A percentile compares a stretch with the other conserved stretches of the same genome.
Conservation (phyloP, 805 yeast species). For the Ogataea thermomethanolica region DNA sequence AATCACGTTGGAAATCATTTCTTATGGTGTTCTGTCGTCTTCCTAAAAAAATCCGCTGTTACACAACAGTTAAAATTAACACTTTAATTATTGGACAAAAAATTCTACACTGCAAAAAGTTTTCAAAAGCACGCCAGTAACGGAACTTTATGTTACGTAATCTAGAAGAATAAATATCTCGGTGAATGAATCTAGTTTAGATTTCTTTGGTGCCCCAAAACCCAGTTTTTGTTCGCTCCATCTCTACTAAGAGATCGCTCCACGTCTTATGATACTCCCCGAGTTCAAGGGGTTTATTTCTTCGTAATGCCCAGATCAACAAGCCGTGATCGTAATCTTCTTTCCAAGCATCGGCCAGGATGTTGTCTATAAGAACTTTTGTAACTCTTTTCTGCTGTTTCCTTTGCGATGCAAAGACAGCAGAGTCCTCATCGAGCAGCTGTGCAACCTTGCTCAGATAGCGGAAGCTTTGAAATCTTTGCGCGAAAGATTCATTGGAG, state of each 20-base stretch:
- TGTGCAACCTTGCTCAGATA: slow-evolving; percentile 24
- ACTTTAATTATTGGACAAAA: slow-evolving; percentile 25
- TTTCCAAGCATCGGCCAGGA: slow-evolving; percentile 22
- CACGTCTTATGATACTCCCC: slow-evolving; percentile 8
- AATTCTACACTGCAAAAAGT: slow-evolving; percentile 9
- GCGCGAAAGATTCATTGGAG: slow-evolving; percentile 11
- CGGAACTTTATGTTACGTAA: slow-evolving; percentile 2
- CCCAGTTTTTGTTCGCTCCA: no score
- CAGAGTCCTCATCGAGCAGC: slow-evolving; percentile 15
- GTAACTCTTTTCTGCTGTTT: slow-evolving; percentile 14
- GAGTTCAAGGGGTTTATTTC: slow-evolving; percentile 8
- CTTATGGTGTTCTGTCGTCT: slow-evolving; percentile 4
- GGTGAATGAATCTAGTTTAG: no score
- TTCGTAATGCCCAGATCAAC: slow-evolving; percentile 27
- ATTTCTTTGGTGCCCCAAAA: no score
- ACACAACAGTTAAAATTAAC: slow-evolving; percentile 20
- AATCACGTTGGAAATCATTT: slow-evolving; percentile 34
- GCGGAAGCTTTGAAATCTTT: slow-evolving; percentile 20
- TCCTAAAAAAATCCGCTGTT: slow-evolving; percentile 8
- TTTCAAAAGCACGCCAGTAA: slow-evolving; percentile 10
- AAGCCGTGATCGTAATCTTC: slow-evolving; percentile 8
- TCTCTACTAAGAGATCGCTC: no score
- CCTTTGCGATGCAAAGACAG: slow-evolving; percentile 10
- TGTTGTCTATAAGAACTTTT: slow-evolving; percentile 20
- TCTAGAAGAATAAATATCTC: not conserved